Evolutionary conservation across 1,284 basidiomycete genomes (phyloP), one percentile per base, ranked within the genome.

Genomic region (Heliocybe sulcata): DNA sequence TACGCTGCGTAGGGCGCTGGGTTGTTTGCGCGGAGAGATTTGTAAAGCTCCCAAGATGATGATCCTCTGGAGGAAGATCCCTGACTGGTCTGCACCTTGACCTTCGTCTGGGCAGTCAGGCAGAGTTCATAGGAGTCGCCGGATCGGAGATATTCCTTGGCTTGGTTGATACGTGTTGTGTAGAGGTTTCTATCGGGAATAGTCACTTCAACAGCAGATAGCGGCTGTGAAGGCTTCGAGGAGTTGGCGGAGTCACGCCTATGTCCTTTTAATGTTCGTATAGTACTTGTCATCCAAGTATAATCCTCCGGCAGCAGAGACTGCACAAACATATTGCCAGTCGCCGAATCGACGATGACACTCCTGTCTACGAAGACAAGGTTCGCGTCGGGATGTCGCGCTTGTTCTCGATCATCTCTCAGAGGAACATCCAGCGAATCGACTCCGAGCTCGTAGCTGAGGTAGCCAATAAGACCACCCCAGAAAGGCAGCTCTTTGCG

Each of bases 81-180:
- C 6, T 64, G 61, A 16, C 59, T 61, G 26, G 65, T 69, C 29
- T 71, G 72, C 4, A 82, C 65, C 9, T 70, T 68, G 35, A 88
- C 74, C 47, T 67, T 77, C 19, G 86, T 89, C 10, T 80, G 82
- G 1, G 91, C 95, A 0, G 95, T 98, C 42, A 98, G 76, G 64
- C 96, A 98, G 20, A 98, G 79, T 66, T 98, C 95, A 70, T 98
- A 98, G n/a, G 92, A 94, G 67, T 98, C 90, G 3, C 95, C 95
- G 35, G 87, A 77, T 55, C 79, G 85, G 22, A 98, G 84, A 54
- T 82, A 79, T 54, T 90, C 84, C 64, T 94, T 85, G 10, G 91
- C 90, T 35, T 75, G 66, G 29, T 83, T 74, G 62, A 98, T 94
- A 42, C 82, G 82, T 16, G 77, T 70, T 54, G 87, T 83, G 72